phyloP scores from a whole-genome alignment of 495 filamentous ascomycete species.

The Hypoxylon cercidicola region DNA sequence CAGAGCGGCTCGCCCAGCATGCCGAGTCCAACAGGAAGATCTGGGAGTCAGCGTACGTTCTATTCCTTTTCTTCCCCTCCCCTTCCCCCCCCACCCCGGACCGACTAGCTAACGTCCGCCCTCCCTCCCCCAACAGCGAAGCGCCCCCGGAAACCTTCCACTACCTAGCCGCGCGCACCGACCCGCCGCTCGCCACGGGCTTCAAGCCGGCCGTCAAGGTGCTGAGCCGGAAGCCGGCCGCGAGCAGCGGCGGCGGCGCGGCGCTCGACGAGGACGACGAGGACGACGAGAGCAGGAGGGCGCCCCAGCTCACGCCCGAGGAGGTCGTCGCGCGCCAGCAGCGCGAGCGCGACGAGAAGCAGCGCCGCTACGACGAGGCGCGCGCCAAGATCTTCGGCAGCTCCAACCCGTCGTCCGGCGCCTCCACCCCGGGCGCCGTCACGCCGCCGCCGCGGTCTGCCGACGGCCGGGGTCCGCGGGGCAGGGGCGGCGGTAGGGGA shows the following conservation, averaged over 20 bases:
- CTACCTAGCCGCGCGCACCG: conserved; percentile 73
- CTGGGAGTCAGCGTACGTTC: conserved; percentile 88
- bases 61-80: too few relatives aligned
- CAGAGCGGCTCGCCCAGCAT: conserved; percentile 82
- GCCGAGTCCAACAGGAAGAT: conserved; percentile 82
- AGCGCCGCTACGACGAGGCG: conserved; percentile 86
- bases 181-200: conserved; percentile 75
- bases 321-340: conserved; percentile 78
- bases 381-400: conserved; percentile 84
- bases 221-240: conserved; percentile 83
- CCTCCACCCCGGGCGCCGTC: conserved; percentile 61
- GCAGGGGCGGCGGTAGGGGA: conserved; percentile 24
- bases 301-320: conserved; percentile 70
- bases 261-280: conserved; percentile 60
- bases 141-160: conserved; percentile 70
- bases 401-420: conserved; percentile 62
- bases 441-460: conserved; percentile 69
- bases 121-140: conserved; percentile 39
- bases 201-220: conserved; percentile 86
- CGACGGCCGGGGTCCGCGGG: conserved; percentile 47
- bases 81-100: not conserved
- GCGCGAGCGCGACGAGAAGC: conserved; percentile 84
- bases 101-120: conserved; percentile 4
- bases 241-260: conserved; percentile 56
- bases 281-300: conserved; percentile 71